A percentile compares a stretch with the other conserved stretches of the same genome.
These are phyloP conservation scores for Leccinellum luteum DNA, from an alignment of 768 basidiomycete species.

Conservation along the genomic window DNA sequence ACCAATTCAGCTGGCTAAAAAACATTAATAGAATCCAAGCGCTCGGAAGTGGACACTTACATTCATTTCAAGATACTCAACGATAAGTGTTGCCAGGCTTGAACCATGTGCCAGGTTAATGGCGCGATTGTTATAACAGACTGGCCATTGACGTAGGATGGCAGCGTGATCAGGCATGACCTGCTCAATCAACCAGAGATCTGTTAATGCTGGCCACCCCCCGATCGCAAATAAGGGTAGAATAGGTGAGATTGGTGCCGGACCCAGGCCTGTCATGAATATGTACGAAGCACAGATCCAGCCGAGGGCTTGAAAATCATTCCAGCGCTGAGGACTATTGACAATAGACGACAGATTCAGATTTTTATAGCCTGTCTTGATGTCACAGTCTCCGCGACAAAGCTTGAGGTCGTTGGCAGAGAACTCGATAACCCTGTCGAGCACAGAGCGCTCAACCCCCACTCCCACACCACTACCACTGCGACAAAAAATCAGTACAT, in stretches of 20 bases:
- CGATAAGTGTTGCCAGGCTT: background rate
- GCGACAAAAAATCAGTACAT: background rate
- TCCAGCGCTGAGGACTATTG: background rate
- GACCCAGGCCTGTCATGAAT: background rate
- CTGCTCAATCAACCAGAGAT: background rate
- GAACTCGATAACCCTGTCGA: background rate
- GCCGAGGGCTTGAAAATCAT: background rate
- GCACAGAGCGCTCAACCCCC: background rate
- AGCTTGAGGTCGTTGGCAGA: background rate
- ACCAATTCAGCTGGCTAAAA: background rate
- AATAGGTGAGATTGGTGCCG: background rate
- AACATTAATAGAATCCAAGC: background rate
- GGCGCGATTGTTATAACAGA: background rate
- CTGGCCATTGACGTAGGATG: background rate
- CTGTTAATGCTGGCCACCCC: background rate
- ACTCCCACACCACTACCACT: background rate
- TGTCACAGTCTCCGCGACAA: background rate
- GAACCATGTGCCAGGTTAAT: background rate
- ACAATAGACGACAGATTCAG: background rate
- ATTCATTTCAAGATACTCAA: background rate
- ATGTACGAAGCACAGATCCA: background rate
- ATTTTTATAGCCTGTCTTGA: background rate
- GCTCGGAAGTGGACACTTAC: background rate
- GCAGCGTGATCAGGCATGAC: background rate
- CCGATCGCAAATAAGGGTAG: background rate